phyloP scores from a whole-genome alignment of 2,329 filamentous ascomycete species.

The Colletotrichum aenigma region DNA sequence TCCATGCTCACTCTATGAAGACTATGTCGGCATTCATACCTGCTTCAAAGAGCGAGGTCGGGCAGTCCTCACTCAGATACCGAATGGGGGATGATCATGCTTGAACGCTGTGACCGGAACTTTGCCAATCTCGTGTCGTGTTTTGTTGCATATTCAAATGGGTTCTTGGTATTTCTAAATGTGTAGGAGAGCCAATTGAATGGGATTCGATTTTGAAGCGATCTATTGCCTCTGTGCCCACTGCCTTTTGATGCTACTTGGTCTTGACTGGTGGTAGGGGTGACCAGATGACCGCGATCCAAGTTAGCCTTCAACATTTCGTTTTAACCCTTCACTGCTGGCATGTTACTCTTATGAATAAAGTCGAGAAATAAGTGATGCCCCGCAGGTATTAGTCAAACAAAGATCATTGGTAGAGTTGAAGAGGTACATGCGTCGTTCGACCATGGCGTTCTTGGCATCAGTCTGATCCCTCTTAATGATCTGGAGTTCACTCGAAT shows the following conservation, averaged over 20 bases:
- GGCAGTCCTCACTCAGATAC: not conserved
- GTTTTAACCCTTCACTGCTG: accelerated
- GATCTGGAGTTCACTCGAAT: too few relatives aligned
- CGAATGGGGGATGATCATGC: not conserved
- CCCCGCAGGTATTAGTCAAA: not conserved
- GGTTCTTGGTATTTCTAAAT: not conserved
- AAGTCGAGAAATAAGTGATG: not conserved
- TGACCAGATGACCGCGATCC: accelerated
- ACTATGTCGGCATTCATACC: not conserved
- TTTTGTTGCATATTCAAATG: not conserved
- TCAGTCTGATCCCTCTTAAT: too few relatives aligned
- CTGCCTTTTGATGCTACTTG: not conserved
- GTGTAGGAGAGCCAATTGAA: not conserved
- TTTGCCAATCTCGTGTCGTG: not conserved
- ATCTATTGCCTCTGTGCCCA: not conserved
- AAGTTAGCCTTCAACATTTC: accelerated
- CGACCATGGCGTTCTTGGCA: not conserved
- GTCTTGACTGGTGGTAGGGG: not conserved
- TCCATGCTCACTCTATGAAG: not conserved
- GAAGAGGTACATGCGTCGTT: not conserved
- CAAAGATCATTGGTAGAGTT: not conserved
- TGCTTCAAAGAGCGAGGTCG: not conserved
- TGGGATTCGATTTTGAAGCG: too few relatives aligned
- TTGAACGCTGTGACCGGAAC: not conserved
- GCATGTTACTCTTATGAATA: not conserved